Evolutionary conservation across 164 flowering plant genomes (phyloP), one percentile per base, ranked within the genome.

Genomic region (Malania oleifera): DNA sequence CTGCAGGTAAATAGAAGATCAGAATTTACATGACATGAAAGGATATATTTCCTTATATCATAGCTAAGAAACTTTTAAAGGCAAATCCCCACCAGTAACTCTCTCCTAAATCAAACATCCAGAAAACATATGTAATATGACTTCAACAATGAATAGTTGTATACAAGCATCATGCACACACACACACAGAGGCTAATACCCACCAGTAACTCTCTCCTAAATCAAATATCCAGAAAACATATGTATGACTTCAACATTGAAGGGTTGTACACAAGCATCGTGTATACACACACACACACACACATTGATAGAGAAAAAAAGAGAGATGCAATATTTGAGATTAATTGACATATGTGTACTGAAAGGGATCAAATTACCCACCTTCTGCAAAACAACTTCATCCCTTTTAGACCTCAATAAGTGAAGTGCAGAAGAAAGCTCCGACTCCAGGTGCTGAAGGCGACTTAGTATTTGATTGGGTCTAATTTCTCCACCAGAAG

Each of bases 381-480:
- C 82, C 77, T 75, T 67, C 23, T 43, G 41, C 52, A 67, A 44
- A 35, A 46, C 53, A 65, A 48, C 22, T 40, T 63, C 74, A 46
- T 58, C 71, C 39, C 66, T 45, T 28, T 52, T 67, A 28, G 88
- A 73, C 62, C 75, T 80, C 39, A 89, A 62, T 8, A 63, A 52
- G 39, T 31, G 66, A 62, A 85, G 89, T n/a, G 73, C 81, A 56
- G 93, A 74, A 37, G 81, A 71, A 52, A 92, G 96, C 77, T 92
- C 91, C 31, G 39, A 48, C 67, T 89, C 79, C 52, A 92, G 66
- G 52, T 73, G 63, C 64, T 69, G 75, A 73, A 91, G 81, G 34
- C 83, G 89, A 63, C 67, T 62, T 56, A 40, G 64, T 54, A 91
- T 67, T 17, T 70, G 59, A 59, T 67, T 45, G 51, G 28, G 58